Conservation (phyloP, 1,139 yeast genomes). For the Zygosaccharomyces pseudobailii region DNA sequence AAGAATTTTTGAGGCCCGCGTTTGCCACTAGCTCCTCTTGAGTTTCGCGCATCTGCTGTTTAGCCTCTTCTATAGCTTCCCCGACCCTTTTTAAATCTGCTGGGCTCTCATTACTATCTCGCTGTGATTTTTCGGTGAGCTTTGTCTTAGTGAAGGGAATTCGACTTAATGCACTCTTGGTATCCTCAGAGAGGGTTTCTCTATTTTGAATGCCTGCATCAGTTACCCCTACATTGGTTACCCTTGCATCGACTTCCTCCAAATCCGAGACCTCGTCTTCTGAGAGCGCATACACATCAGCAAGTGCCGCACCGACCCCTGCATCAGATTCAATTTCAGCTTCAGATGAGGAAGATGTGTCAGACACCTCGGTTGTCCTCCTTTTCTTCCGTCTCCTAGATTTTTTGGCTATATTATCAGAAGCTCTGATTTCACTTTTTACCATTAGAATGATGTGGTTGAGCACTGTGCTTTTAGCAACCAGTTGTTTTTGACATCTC, state of each 20-base stretch:
- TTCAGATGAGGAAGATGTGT: conserved; percentile 35
- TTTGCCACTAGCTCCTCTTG: conserved; percentile 35
- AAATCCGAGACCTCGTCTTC: conserved; percentile 37
- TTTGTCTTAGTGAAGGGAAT: conserved; percentile 31
- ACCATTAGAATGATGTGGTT: conserved; percentile 13
- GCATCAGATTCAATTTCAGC: conserved; percentile 22
- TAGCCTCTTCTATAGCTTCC: conserved; percentile 19
- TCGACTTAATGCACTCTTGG: conserved; percentile 21
- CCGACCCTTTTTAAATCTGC: conserved; percentile 22
- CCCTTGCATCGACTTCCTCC: conserved; percentile 2
- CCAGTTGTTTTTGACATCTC: too few species aligned
- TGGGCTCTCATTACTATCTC: conserved; percentile 19
- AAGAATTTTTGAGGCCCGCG: conserved; percentile 45
- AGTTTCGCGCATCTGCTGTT: conserved; percentile 32
- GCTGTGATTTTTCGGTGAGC: conserved; percentile 22
- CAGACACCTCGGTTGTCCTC: conserved; percentile 64
- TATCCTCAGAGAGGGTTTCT: conserved; percentile 17
- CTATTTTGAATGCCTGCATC: not conserved
- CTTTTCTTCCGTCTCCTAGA: conserved; percentile 63
- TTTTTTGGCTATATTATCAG: conserved; percentile 25
- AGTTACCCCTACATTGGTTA: conserved; percentile 7
- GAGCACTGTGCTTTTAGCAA: too few species aligned
- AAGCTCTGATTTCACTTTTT: conserved; percentile 17
- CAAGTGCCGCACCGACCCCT: conserved; percentile 19
- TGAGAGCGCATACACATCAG: conserved; percentile 37